Evolutionary conservation across 805 yeast species (phyloP), one percentile per base, ranked within the genome.

Genomic region (Candida maesae): DNA sequence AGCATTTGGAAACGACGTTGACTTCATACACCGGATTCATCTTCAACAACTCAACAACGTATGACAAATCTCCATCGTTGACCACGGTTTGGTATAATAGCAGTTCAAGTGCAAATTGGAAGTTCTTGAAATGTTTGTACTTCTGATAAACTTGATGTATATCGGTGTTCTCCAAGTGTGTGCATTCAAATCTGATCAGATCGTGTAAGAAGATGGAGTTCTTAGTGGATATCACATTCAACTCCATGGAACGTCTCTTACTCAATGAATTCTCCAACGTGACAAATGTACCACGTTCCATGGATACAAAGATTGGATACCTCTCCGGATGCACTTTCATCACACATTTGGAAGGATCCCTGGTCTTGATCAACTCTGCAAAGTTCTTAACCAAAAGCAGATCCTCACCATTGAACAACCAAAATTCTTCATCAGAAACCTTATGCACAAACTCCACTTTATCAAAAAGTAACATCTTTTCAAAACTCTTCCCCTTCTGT

Each of bases 61-160:
- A 28, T n/a, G 50, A 23, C 8, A 44, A 29, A 26, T 56, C 55
- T 7, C 42, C 50, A 14, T 51, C 56, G 32, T 51, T 46, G 1
- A 51, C 39, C 6, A 56, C 46, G 1, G 50, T 49, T 39, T 68
- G 66, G 47, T 71, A 73, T 10, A 74, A 55, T 13, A 74, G 45
- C 17, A 74, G 51, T 44, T 74, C 79, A 33, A 74, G 53, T 38
- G 76, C 67, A 50, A 72, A 73, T 31, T 64, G 62, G 47, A 66
- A 73, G 11, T 53, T 50, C 19, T 60, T 49, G 46, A 67, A 73
- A 36, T 60, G 63, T 9, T 48, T 42, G 30, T 58, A 60, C 14
- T 62, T 58, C 2, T 44, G 42, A 11, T 47, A 53, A 2, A 58
- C 40, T 3, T 30, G n/a, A n/a, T n/a, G n/a, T n/a, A n/a, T 29